These are phyloP conservation scores for Lanmaoa pseudosensibilis DNA, from an alignment of 768 basidiomycete species.

Conservation along the genomic window DNA sequence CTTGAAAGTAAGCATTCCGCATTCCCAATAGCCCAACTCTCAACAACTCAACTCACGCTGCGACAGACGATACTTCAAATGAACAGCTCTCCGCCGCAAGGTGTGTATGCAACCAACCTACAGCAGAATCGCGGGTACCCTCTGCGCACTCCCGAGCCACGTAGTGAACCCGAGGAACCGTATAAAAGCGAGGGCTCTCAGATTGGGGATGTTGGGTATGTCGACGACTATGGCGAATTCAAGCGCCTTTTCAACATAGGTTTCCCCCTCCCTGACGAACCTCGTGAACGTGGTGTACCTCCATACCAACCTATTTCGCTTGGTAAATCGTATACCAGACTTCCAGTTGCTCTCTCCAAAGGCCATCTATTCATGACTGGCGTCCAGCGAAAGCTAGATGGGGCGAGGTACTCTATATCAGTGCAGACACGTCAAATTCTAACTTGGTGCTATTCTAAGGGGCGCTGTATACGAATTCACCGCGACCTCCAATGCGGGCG, in stretches of 20 bases:
- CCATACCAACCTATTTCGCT: neutral
- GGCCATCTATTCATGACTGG: neutral
- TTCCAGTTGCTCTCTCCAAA: neutral
- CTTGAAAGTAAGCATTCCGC: neutral
- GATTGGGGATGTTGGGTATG: slow-evolving; percentile 37
- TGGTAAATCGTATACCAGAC: neutral
- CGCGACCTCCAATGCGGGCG: neutral
- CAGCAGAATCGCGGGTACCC: slow-evolving; percentile 27
- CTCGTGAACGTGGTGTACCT: neutral
- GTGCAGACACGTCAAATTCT: neutral
- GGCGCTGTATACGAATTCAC: slow-evolving; percentile 1
- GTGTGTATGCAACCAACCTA: slow-evolving; percentile 12
- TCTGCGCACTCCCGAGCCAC: slow-evolving; percentile 30
- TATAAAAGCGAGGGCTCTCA: slow-evolving; percentile 27
- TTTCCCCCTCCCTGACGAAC: slow-evolving; percentile 21
- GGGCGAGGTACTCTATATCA: neutral
- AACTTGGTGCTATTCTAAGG: neutral
- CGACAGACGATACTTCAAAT: neutral
- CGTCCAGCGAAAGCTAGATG: neutral
- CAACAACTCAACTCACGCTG: no score
- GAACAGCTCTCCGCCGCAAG: neutral
- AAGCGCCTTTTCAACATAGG: slow-evolving; percentile 34
- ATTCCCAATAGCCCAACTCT: neutral
- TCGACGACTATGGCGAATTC: slow-evolving; percentile 29
- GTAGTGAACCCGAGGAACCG: neutral